Base-by-base conservation (phyloP, 2,329 filamentous ascomycete genomes). In the Colletotrichum euphorbiae region DNA sequence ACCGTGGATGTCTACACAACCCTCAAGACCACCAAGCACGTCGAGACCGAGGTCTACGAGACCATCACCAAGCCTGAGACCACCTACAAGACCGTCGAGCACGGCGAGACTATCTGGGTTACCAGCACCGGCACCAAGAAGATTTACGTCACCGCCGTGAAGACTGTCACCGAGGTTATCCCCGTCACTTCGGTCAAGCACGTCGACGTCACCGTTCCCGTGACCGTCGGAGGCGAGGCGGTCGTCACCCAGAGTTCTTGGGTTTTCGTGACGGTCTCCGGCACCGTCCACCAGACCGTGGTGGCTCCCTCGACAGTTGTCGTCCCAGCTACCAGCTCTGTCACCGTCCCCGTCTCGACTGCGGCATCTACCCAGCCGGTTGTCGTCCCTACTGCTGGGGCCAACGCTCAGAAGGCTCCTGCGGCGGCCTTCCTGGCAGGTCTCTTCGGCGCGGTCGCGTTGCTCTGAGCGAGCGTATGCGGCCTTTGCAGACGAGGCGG, bases 121-220 rank as follows among this genome's bases (percentile, higher is more conserved):
- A 83, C 80, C 5, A 71, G 78, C 69, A 85, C 83, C 6, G 75
- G 76, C 65, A 83, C 81, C 3, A 75, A 81, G 73, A 83, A 80
- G 6, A 73, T 80, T 3, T 77, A 76, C 24, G 73, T 69, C 17
- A 65, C 81, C 9, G 75, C 78, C 50, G 72, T 81, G 67, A 65
- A 75, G 74, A 75, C 77, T 17, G 68, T 80, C 40, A 80, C 78
- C 2, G 76, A 79, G 52, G 78, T 82, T 3, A 72, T 83, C 33
- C 80, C 81, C 0, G 76, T 80, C 24, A 85, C 81, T 17, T 60
- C 75, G 65, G 82, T 80, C 24, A 73, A 73, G 61, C 73, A 80
- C 60, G 73, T 81, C 38, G 77, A 79, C 11, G 77, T 78, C 6
- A 84, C 82, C 12, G 70, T 82, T 48, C 78, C 77, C n/a, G 76